Evolutionary conservation across 441 rosid genomes (phyloP), one percentile per base, ranked within the genome.

Genomic region (Populus hybrid): DNA sequence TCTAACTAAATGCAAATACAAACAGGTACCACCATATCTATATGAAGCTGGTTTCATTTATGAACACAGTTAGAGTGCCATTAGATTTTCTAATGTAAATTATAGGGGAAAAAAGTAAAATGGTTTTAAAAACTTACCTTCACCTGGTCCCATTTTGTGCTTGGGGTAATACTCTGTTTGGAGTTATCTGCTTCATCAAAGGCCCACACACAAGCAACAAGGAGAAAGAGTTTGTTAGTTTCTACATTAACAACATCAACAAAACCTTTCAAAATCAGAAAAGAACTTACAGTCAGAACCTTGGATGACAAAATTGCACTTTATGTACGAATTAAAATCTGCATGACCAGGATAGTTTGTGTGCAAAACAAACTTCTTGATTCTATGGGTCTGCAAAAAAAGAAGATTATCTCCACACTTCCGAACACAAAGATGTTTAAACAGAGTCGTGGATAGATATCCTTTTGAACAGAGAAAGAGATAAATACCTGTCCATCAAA

Each of bases 341-440:
- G 98, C 88, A 88, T 96, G 99, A 70, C 99, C 99, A 70, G 98
- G 98, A 85, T 94, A 94, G 85, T 96, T 94, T 40, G 98, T 91
- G 82, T 97, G 99, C 81, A 97, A 85, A 82, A 97, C 93, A 82
- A 97, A 97, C 90, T 97, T 97, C 85, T 93, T 94, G 79, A 89
- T 88, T 83, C 87, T 93, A 83, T 97, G 98, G 79, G 90, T 91
- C 99, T 94, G 94, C 85, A 87, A 80, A 85, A 75, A 61, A 75
- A 79, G 12, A 69, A 35, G 12, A 67, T 11, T 21, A 77, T 71
- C 12, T n/a, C 68, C 53, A 26, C 70, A 69, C 69, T 66, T 59
- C 70, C n/a, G 21, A 24, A 59, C 24, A 59, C 66, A 61, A 63
- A 75, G 64, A 73, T 71, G 34, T 67, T 32, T 63, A 28, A 24